Evolutionary conservation across 805 yeast genomes (phyloP).

Genomic region (Candida boidinii): DNA sequence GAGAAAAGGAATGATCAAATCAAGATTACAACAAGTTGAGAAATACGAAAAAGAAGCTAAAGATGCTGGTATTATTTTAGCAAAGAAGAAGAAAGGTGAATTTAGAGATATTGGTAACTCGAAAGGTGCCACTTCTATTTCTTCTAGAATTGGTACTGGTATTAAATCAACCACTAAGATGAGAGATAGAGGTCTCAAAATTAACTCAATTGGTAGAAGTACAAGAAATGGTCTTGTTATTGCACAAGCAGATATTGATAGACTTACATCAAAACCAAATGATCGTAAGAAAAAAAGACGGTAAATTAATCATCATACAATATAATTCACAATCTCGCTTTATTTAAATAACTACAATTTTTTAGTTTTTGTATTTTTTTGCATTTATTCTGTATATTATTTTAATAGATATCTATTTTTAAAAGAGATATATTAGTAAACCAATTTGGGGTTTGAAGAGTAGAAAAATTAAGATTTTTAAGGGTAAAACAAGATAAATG

Average conservation of each 20-base stretch:
- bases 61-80: conserved; percentile 85
- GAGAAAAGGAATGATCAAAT: conserved; percentile 73
- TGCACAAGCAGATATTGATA: conserved; percentile 57
- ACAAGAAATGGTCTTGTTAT: conserved; percentile 75
- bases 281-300: conserved; percentile 12
- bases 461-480: no score
- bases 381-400: no score
- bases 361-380: no score
- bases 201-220: conserved; percentile 65
- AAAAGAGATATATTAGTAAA: no score
- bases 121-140: conserved; percentile 40
- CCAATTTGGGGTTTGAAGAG: no score
- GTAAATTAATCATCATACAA: no score
- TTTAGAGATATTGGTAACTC: conserved; percentile 49
- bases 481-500: no score
- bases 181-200: conserved; percentile 74
- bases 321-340: no score
- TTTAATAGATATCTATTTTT: no score
- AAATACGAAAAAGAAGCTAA: conserved; percentile 69
- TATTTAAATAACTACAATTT: no score
- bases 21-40: conserved; percentile 41
- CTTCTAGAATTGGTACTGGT: conserved; percentile 44
- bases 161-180: conserved; percentile 18
- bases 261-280: conserved; percentile 18
- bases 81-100: conserved; percentile 61